phyloP scores from a whole-genome alignment of 495 filamentous ascomycete genomes.

The Penicillium taxi region DNA sequence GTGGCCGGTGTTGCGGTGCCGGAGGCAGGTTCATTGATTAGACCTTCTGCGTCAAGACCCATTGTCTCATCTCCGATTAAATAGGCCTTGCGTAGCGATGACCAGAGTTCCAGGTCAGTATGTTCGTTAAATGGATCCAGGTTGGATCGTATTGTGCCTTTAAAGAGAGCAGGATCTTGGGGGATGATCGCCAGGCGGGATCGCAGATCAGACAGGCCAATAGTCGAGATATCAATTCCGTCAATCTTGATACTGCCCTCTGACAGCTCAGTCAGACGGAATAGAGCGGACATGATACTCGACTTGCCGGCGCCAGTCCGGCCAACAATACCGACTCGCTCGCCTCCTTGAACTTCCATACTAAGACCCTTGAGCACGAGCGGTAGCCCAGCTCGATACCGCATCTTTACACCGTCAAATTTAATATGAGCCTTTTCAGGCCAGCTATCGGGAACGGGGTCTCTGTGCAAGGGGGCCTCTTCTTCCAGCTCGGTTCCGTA shows the following conservation, averaged over 20 bases:
- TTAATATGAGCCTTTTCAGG: slow-evolving; percentile 77
- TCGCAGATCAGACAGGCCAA: slow-evolving; percentile 81
- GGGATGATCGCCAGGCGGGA: slow-evolving; percentile 90
- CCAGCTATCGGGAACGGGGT: slow-evolving; percentile 61
- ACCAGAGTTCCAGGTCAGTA: slow-evolving; percentile 80
- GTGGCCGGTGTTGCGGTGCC: slow-evolving; percentile 9
- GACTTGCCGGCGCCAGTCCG: slow-evolving; percentile 93
- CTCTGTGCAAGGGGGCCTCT: slow-evolving; percentile 71
- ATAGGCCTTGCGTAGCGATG: slow-evolving; percentile 72
- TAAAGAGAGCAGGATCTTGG: slow-evolving; percentile 92
- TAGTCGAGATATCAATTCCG: slow-evolving; percentile 73
- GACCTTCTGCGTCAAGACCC: slow-evolving; percentile 14
- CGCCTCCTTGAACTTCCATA: slow-evolving; percentile 73
- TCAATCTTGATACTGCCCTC: slow-evolving; percentile 84
- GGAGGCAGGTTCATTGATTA: slow-evolving; percentile 14
- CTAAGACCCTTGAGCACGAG: slow-evolving; percentile 72
- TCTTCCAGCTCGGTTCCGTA: slow-evolving; percentile 84
- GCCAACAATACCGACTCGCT: slow-evolving; percentile 89
- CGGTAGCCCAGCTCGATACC: slow-evolving; percentile 75
- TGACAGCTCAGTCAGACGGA: slow-evolving; percentile 80
- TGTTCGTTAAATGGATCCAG: slow-evolving; percentile 89
- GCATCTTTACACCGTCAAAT: slow-evolving; percentile 83
- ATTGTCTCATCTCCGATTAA: slow-evolving; percentile 50
- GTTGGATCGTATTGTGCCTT: slow-evolving; percentile 82
- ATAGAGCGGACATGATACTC: slow-evolving; percentile 86